Base-by-base conservation (phyloP, 345 rosid genomes). In the Brassica incana region DNA sequence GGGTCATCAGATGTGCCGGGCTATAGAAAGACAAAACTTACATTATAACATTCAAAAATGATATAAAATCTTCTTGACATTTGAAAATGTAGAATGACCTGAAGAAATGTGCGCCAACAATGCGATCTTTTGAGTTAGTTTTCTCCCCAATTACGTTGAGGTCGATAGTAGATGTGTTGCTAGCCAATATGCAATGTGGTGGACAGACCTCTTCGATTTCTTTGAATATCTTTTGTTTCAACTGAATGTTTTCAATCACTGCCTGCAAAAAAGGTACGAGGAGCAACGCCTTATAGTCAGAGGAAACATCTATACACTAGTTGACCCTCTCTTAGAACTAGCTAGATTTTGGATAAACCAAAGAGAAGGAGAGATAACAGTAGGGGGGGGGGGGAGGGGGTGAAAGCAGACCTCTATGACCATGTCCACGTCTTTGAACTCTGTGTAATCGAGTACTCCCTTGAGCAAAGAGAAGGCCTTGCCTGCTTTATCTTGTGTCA, bases 1-100 rank as follows among this genome's bases (percentile, higher is more conserved):
- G 94, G 60, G 99, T 88, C 99, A 93, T 95, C 77, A 91, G 83
- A 82, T 95, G 98, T 61, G 99, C 99, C 67, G 99, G 99, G 80
- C 97, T 95, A 86, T 80, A 84, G 6, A 43, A 11, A 62, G 72
- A 81, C 15, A 87, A 66, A 18, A 45, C 45, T 50, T n/a, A 43
- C 71, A 61, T 0, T n/a, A 25, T 3, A 50, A 67, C 15, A 33
- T 25, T 40, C 0, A 0, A 33, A 61, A 45, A 45, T 8, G 9
- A 36, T 5, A 66, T 58, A 6, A 12, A 73, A 23, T 33, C 0
- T 32, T 20, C 1, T 1, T 38, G 52, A 45, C 52, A 45, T 14
- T 38, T 79, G 25, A 67, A 71, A 32, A 65, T n/a, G 5, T 38
- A 45, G 50, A 52, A 52, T 52, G 58, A 52, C 99, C 99, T 95